Conservation (phyloP, 202 grass and related monocot genomes). For the Panicum hallii region DNA sequence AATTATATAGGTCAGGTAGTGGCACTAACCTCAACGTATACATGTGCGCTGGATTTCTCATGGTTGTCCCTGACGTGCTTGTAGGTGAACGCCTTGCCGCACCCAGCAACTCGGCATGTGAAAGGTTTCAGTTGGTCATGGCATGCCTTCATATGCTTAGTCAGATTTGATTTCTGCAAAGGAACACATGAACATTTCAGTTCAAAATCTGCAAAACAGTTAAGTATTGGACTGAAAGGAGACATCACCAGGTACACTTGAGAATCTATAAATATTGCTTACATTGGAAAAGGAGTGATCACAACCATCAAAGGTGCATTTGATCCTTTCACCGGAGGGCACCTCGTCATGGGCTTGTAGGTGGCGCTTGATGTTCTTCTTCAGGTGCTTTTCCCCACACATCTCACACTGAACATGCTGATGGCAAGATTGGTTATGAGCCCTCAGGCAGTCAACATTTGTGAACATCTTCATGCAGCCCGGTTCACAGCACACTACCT, state of each 20-base stretch:
- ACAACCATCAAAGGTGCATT: constrained; percentile 70
- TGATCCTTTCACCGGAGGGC: constrained; percentile 45
- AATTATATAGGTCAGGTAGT: background rate
- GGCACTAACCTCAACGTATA: constrained; percentile 57
- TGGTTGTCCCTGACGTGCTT: constrained; percentile 88
- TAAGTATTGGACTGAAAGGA: background rate
- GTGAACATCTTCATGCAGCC: constrained; percentile 86
- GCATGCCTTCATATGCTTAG: constrained; percentile 66
- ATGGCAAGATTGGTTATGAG: constrained; percentile 71
- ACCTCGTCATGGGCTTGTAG: constrained; percentile 38
- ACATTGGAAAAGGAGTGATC: constrained; percentile 76
- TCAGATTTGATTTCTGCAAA: constrained; percentile 87
- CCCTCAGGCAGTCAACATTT: constrained; percentile 67
- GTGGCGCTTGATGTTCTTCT: constrained; percentile 91
- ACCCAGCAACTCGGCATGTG: constrained; percentile 47
- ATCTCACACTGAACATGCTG: constrained; percentile 60
- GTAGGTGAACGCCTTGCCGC: constrained; percentile 66
- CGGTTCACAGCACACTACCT: constrained; percentile 78
- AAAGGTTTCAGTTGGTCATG: constrained; percentile 67
- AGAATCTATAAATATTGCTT: constrained; percentile 13
- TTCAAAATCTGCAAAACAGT: background rate
- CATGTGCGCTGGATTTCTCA: constrained; percentile 65
- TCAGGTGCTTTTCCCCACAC: constrained; percentile 77
- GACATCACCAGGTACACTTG: background rate
- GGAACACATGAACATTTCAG: background rate